phyloP scores from a whole-genome alignment of 2,329 filamentous ascomycete genomes.

The Fusarium phyllophilum region DNA sequence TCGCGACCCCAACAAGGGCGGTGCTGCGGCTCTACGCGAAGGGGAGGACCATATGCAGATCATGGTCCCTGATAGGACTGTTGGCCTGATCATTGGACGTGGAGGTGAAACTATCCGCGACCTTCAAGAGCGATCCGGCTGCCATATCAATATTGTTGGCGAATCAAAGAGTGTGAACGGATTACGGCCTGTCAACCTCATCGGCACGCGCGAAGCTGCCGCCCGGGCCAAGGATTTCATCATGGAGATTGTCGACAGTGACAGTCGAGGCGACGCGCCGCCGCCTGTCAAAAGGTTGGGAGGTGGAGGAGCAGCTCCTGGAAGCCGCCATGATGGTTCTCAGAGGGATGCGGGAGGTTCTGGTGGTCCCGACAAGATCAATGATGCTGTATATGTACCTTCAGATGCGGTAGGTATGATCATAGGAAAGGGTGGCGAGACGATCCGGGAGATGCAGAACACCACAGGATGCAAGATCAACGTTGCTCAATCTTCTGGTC shows the following conservation, averaged over 20 bases:
- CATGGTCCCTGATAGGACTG: constrained; percentile 93
- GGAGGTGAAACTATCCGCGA: constrained; percentile 94
- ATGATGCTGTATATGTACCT: constrained; percentile 85
- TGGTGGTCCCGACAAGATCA: constrained; percentile 72
- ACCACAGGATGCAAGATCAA: constrained; percentile 94
- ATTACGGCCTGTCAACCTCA: constrained; percentile 88
- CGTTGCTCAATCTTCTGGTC: constrained; percentile 82
- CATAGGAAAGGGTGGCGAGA: constrained; percentile 93
- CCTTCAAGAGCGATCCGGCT: constrained; percentile 90
- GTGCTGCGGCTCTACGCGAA: constrained; percentile 69
- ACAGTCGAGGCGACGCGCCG: constrained; percentile 70
- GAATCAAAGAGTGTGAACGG: constrained; percentile 94
- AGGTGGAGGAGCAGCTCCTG: constrained; percentile 30
- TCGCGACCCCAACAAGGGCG: constrained; percentile 52
- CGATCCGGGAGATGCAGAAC: constrained; percentile 93
- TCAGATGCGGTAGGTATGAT: constrained; percentile 97
- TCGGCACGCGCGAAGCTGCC: constrained; percentile 79
- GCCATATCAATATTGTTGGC: constrained; percentile 93
- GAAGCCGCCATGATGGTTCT: constrained; percentile 46
- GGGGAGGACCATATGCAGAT: constrained; percentile 90
- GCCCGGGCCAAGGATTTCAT: constrained; percentile 86
- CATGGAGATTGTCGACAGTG: constrained; percentile 93
- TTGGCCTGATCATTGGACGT: constrained; percentile 92
- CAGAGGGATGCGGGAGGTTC: constrained; percentile 53
- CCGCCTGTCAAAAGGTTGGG: constrained; percentile 43